Conservation (phyloP, 2,329 filamentous ascomycete genomes). For the Sporothrix variecibatus region DNA sequence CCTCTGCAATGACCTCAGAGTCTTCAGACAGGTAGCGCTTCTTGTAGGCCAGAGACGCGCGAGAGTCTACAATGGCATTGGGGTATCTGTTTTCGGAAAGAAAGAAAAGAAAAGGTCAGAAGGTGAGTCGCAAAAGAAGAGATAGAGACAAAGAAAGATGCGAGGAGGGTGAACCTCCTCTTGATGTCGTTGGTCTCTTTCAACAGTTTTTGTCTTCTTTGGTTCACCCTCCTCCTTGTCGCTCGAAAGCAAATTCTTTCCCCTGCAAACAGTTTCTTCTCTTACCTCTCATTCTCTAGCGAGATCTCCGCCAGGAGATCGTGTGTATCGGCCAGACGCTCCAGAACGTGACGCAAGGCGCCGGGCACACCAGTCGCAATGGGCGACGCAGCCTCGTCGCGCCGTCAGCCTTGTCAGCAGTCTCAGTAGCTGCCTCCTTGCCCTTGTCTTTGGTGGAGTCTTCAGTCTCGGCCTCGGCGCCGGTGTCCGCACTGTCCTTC, state of each 20-base stretch:
- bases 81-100: slow-evolving; percentile 58
- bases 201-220: background rate
- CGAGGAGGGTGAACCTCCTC: background rate
- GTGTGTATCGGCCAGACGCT: slow-evolving; percentile 88
- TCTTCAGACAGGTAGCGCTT: slow-evolving; percentile 76
- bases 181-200: background rate
- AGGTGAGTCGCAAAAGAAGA: slow-evolving; percentile 7
- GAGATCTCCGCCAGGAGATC: slow-evolving; percentile 94
- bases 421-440: slow-evolving; percentile 39
- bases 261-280: background rate
- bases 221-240: slow-evolving; percentile 1
- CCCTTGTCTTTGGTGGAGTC: slow-evolving; percentile 23
- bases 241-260: background rate
- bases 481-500: slow-evolving; percentile 38
- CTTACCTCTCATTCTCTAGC: slow-evolving; percentile 85
- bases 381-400: background rate
- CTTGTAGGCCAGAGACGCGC: slow-evolving; percentile 76
- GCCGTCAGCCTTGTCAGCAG: slow-evolving; percentile 44
- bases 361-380: slow-evolving; percentile 42
- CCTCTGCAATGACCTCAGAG: slow-evolving; percentile 85
- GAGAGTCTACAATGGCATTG: slow-evolving; percentile 82
- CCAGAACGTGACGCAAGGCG: slow-evolving; percentile 65
- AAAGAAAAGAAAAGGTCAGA: background rate
- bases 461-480: slow-evolving; percentile 22
- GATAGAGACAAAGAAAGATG: background rate